phyloP scores from a whole-genome alignment of 129 eudicot genomes.

The Ambrosia artemisiifolia region DNA sequence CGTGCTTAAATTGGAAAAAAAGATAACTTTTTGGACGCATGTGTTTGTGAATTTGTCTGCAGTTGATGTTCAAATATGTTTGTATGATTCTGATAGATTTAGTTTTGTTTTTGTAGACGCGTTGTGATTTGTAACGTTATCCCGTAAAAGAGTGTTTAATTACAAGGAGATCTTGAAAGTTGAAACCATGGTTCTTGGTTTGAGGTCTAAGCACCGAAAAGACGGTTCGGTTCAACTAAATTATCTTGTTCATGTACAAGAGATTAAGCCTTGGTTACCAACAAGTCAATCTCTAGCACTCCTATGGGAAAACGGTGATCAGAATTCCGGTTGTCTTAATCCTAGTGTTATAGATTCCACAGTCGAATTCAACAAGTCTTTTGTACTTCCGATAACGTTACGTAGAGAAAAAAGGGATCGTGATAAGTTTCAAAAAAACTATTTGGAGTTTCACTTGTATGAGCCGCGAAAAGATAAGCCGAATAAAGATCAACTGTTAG shows the following conservation, averaged over 20 bases:
- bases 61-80: constrained; percentile 32
- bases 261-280: constrained; percentile 92
- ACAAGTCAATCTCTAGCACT: constrained; percentile 63
- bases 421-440: constrained; percentile 59
- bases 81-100: constrained; percentile 33
- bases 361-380: constrained; percentile 62
- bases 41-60: constrained; percentile 49
- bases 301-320: constrained; percentile 82
- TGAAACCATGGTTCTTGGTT: constrained; percentile 75
- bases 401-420: constrained; percentile 47
- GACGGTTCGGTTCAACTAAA: constrained; percentile 66
- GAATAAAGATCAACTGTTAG: constrained; percentile 60
- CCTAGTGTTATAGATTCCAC: constrained; percentile 52
- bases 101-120: constrained; percentile 35
- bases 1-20: background rate
- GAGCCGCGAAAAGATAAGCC: constrained; percentile 79
- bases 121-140: constrained; percentile 19
- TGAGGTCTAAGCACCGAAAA: constrained; percentile 66
- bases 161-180: constrained; percentile 4
- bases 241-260: constrained; percentile 63
- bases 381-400: constrained; percentile 59
- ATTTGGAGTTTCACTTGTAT: constrained; percentile 66
- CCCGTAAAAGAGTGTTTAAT: background rate
- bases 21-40: constrained; percentile 9
- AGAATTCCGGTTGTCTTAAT: constrained; percentile 57